Conservation (phyloP, 139 green algal species). For the Chlorella sp. region DNA sequence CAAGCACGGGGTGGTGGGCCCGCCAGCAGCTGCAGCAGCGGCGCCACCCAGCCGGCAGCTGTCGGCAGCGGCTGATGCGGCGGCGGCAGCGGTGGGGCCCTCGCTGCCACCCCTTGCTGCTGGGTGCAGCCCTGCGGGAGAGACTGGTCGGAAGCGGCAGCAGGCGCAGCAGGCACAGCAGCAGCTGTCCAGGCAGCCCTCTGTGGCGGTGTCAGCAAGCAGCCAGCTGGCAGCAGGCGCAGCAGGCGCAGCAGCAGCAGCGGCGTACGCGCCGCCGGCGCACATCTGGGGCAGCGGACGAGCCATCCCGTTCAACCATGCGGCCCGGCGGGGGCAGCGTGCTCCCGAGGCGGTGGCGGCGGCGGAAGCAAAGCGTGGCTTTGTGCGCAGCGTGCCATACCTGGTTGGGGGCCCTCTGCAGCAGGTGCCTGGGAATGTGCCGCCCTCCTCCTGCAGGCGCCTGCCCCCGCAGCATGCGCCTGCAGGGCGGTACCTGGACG, state of each 20-base stretch:
- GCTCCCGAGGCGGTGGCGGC: conserved; percentile 68
- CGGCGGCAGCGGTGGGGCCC: not conserved
- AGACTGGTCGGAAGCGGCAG: not conserved
- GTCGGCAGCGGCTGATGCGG: not conserved
- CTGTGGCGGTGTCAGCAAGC: not conserved
- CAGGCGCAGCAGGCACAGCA: not conserved
- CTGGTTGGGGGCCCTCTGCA: conserved; percentile 17
- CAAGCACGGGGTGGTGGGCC: conserved; percentile 42
- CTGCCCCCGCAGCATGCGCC: not conserved
- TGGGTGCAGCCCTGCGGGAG: not conserved
- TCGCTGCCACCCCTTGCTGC: not conserved
- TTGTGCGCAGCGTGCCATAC: conserved; percentile 62
- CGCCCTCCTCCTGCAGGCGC: not conserved
- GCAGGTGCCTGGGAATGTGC: not conserved
- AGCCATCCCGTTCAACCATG: conserved; percentile 45
- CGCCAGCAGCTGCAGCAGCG: not conserved
- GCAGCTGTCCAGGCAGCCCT: too few species aligned
- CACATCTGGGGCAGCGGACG: conserved; percentile 16
- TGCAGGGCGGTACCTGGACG: not conserved
- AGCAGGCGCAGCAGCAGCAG: not conserved
- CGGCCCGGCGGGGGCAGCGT: conserved; percentile 50
- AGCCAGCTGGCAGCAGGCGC: not conserved
- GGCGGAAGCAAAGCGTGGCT: conserved; percentile 66
- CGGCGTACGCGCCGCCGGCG: not conserved
- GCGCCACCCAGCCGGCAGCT: too few species aligned